Conservation (phyloP, 345 rosid genomes). For the Streptanthus diversifolius region DNA sequence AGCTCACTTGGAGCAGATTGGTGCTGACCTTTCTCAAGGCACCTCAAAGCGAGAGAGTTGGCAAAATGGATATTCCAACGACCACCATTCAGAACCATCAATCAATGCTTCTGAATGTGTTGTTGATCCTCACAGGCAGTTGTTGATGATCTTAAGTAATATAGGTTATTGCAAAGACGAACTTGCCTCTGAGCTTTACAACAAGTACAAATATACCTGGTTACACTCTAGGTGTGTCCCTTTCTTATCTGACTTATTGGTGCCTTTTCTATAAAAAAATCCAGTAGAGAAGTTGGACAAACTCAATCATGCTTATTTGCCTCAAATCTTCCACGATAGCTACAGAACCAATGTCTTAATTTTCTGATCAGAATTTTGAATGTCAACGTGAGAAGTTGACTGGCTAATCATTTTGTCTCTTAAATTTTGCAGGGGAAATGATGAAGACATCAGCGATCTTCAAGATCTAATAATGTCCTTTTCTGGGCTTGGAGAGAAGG, state of each 20-base stretch:
- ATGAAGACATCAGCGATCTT: slow-evolving; percentile 61
- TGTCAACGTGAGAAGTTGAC: not conserved
- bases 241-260: slow-evolving; percentile 4
- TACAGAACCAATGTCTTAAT: not conserved
- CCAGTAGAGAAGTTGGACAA: not conserved
- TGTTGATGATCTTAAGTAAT: slow-evolving; percentile 82
- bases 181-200: slow-evolving; percentile 68
- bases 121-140: slow-evolving; percentile 61
- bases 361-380: not conserved
- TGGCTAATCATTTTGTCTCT: not conserved
- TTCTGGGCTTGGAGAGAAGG: slow-evolving; percentile 80
- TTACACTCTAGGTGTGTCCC: slow-evolving; percentile 53
- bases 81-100: slow-evolving; percentile 38
- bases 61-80: slow-evolving; percentile 62
- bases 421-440: slow-evolving; percentile 46
- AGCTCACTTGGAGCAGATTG: slow-evolving; percentile 35
- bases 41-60: slow-evolving; percentile 41
- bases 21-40: slow-evolving; percentile 31
- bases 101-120: slow-evolving; percentile 53
- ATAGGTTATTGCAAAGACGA: slow-evolving; percentile 94
- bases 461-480: slow-evolving; percentile 77
- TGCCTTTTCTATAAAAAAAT: not conserved
- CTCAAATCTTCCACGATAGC: not conserved
- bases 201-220: slow-evolving; percentile 76
- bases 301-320: not conserved